Evolutionary conservation across 176 grass and related monocot species (phyloP).

Genomic region (Oryza meyeriana): DNA sequence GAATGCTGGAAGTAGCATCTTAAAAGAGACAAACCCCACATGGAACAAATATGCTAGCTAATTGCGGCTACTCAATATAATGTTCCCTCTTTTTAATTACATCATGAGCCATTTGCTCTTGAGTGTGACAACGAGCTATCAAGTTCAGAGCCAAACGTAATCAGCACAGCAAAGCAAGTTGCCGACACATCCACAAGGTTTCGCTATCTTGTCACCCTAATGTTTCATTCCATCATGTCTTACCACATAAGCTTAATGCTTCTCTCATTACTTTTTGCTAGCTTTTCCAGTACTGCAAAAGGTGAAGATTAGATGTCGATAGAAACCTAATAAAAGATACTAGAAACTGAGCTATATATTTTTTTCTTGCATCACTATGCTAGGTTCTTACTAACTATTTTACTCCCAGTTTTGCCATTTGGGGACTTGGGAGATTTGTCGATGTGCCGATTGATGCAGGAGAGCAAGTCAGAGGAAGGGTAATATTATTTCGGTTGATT

Average conservation of each 20-base stretch:
- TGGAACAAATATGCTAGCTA: constrained; percentile 5
- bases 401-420: neutral
- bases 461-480: too few species aligned
- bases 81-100: neutral
- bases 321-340: constrained; percentile 29
- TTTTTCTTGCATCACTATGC: neutral
- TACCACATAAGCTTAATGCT: constrained; percentile 21
- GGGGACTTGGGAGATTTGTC: too few species aligned
- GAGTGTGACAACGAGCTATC: neutral
- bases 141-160: constrained; percentile 13
- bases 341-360: neutral
- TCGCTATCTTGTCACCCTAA: constrained; percentile 29
- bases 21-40: neutral
- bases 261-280: neutral
- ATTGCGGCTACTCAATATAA: neutral
- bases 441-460: neutral
- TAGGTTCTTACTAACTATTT: neutral
- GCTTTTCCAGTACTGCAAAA: constrained; percentile 23
- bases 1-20: neutral
- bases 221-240: constrained; percentile 7
- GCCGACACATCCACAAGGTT: constrained; percentile 30
- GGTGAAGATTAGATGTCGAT: constrained; percentile 1
- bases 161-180: neutral
- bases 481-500: too few species aligned
- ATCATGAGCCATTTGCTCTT: neutral